Base-by-base conservation (phyloP, 2,329 filamentous ascomycete genomes). In the Fusarium paranaense region DNA sequence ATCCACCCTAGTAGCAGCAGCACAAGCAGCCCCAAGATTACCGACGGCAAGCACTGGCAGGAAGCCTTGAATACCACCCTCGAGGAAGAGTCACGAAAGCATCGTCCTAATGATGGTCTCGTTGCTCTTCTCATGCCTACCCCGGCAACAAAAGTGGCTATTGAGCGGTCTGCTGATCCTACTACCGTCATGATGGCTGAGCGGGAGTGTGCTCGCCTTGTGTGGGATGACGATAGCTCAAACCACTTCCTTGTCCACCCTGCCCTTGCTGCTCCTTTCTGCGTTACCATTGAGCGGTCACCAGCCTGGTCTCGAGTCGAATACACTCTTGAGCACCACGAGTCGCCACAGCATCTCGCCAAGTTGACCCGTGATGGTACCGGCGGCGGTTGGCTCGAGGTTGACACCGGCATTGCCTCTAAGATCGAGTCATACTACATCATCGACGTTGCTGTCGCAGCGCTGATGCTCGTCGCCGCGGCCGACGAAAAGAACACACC, bases 81-180 rank as follows among this genome's bases (percentile, higher is more conserved):
- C 5, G 90, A 91, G 78, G 88, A 89, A 65, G 83, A 87, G 45
- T 81, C 86, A 0, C 85, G 90, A 5, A 85, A 85, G 1, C 85
- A 89, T 61, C 86, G 85, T 14, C 90, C 90, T 8, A 86, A 89
- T 47, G 90, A 92, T 78, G 90, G 90, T 1, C 86, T 92, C 0
- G 88, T 95, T 7, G 92, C 93, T 2, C 85, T 92, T 1, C 87
- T 94, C 16, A 93, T 94, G 82, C 93, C 93, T 2, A 83, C 85
- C 2, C 89, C 91, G 0, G 91, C 91, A 14, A 89, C 91, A 0
- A 89, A 88, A 52, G 87, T 91, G 80, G 92, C 90, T 2, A 84
- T 91, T 2, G 90, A 92, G 67, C 86, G 88, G 30, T 83, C 91
- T 4, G 85, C 88, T 50, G 90, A 93, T 78, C 85, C 88, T 3